These are phyloP conservation scores for Theileria annulata DNA, from an alignment of 169 alveolate species.

Conservation along the genomic window DNA sequence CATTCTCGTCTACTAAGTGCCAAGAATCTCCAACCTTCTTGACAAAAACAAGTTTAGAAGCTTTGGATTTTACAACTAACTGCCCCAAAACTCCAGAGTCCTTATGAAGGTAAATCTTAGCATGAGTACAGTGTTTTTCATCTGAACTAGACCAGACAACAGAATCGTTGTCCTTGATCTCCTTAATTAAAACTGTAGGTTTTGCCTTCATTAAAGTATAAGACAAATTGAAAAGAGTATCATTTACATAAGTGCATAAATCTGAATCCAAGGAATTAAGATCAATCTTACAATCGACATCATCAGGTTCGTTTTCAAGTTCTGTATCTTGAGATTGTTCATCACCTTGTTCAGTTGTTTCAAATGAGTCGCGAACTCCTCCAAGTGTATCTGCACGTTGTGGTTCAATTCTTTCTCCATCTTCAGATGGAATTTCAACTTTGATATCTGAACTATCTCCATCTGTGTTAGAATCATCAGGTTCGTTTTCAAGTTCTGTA, in stretches of 20 bases:
- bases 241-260: background rate
- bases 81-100: background rate
- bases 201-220: background rate
- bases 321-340: background rate
- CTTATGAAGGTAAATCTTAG: background rate
- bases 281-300: background rate
- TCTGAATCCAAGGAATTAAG: background rate
- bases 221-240: background rate
- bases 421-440: background rate
- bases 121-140: background rate
- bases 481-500: background rate
- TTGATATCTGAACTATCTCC: background rate
- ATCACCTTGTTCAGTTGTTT: no score
- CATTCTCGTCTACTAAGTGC: conserved; percentile 5
- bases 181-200: background rate
- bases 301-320: background rate
- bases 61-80: background rate
- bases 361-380: no score
- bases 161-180: conserved; percentile 1
- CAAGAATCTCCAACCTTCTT: background rate
- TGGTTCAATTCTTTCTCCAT: background rate
- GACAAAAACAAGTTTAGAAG: background rate
- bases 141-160: background rate
- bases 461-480: background rate
- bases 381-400: no score